Conservation (phyloP, 352 stramenopile species). For the Globisporangium mamillatum region DNA sequence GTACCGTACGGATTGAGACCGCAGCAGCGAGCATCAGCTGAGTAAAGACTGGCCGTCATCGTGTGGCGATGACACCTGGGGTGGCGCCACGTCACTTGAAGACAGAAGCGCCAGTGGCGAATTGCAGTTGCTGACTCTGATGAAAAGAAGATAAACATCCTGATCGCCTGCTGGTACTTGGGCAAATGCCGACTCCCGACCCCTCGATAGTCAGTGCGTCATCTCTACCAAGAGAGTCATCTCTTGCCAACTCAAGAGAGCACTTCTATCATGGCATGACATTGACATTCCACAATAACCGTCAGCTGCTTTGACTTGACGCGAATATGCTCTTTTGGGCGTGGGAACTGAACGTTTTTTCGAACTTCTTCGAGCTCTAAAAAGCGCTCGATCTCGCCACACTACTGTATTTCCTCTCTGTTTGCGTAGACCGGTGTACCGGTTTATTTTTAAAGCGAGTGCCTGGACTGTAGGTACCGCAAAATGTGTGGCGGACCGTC, state of each 20-base stretch:
- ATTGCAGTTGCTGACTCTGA: neutral
- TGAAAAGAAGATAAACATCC: neutral
- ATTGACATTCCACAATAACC: no score
- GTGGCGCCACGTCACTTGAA: neutral
- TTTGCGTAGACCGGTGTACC: no score
- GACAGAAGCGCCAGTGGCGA: neutral
- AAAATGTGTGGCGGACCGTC: neutral
- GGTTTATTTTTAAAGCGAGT: no score
- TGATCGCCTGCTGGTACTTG: neutral
- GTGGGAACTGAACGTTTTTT: conserved; percentile 3
- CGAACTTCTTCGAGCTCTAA: neutral
- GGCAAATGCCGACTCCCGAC: no score
- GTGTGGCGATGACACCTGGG: neutral
- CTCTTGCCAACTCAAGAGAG: no score
- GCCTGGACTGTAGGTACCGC: neutral
- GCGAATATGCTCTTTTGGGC: neutral
- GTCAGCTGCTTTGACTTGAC: neutral
- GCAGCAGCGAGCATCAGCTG: neutral
- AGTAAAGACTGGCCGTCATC: neutral
- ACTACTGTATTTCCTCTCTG: no score
- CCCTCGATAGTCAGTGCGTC: neutral
- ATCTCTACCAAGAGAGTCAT: neutral
- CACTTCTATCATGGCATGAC: no score
- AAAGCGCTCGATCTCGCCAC: neutral
- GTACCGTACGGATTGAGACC: neutral